These are phyloP conservation scores for Piromyces finnis DNA, from an alignment of 192 early-diverging fungal species.

Conservation along the genomic window DNA sequence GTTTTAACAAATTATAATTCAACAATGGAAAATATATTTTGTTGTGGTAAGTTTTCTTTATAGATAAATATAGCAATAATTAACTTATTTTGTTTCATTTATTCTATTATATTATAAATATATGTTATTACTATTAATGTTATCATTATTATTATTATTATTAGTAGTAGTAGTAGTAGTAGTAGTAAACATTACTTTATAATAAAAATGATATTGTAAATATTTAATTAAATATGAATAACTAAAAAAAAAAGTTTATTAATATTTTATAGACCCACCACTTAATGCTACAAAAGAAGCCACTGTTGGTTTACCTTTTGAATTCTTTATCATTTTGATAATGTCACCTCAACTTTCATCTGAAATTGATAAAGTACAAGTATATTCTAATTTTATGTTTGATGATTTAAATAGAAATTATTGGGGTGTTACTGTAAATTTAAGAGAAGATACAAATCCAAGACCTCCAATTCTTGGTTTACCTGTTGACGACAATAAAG, in stretches of 20 bases:
- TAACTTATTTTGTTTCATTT: too few relatives aligned
- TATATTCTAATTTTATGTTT: background rate
- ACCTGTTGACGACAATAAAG: background rate
- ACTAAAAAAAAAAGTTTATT: background rate
- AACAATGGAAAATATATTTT: too few relatives aligned
- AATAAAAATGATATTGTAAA: too few relatives aligned
- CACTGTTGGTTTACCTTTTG: background rate
- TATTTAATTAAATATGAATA: background rate
- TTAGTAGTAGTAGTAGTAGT: too few relatives aligned
- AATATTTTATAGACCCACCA: background rate
- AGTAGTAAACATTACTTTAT: too few relatives aligned
- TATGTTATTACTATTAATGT: too few relatives aligned
- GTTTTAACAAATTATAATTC: too few relatives aligned
- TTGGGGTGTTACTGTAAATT: background rate
- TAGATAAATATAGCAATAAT: too few relatives aligned
- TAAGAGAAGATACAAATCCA: background rate
- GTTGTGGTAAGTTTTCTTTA: too few relatives aligned
- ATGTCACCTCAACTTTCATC: background rate
- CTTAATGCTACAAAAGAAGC: background rate
- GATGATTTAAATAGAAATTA: background rate
- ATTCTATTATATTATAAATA: too few relatives aligned
- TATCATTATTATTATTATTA: too few relatives aligned
- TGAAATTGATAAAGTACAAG: background rate
- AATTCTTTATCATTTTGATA: background rate
- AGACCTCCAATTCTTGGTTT: background rate